Evolutionary conservation across 2,329 filamentous ascomycete genomes (phyloP), one percentile per base, ranked within the genome.

Genomic region (Diaporthe humulicola): DNA sequence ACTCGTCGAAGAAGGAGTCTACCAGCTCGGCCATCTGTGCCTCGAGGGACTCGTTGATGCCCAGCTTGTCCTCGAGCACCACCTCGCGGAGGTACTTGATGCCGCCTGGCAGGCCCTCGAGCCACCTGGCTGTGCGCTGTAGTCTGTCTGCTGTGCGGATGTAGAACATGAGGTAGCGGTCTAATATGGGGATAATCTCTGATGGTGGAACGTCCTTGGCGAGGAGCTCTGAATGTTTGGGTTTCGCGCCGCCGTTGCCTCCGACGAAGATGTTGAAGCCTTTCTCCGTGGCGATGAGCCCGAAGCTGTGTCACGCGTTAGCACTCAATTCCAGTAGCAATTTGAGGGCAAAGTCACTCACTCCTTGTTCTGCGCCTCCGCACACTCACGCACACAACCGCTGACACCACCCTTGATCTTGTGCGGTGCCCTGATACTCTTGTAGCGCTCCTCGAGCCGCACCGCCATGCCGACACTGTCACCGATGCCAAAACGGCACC

Each of bases 391-490:
- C n/a, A 98, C 95, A 77, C 95, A 98, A 17, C 95, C 95, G 72
- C 93, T 96, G 0, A 98, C 95, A 73, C 94, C 95, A 1, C 94
- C 95, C 84, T 98, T 98, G 82, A 97, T 90, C 87, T 98, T 98
- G 83, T 98, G 95, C 12, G 95, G 95, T 22, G 90, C 89, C n/a
- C 95, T 91, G 74, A 98, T 93, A 80, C 94, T 95, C 88, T 98
- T 98, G 85, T 98, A 98, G 60, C 95, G 91, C 85, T 98, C 94
- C 84, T 98, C 95, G 0, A 98, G 85, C 4, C 95, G 90, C 22
- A 98, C 92, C 0, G 95, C 95, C 93, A 98, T 94, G 15, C 95
- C 95, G 0, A 98, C 95, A 82, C 93, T 95, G 84, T 98, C 95
- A 38, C 95, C 94, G 73, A 98, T 93, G 71, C 95, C 95, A 79